Evolutionary conservation across 1,284 basidiomycete genomes (phyloP), one percentile per base, ranked within the genome.

Genomic region (Ustilago vetiveriae): DNA sequence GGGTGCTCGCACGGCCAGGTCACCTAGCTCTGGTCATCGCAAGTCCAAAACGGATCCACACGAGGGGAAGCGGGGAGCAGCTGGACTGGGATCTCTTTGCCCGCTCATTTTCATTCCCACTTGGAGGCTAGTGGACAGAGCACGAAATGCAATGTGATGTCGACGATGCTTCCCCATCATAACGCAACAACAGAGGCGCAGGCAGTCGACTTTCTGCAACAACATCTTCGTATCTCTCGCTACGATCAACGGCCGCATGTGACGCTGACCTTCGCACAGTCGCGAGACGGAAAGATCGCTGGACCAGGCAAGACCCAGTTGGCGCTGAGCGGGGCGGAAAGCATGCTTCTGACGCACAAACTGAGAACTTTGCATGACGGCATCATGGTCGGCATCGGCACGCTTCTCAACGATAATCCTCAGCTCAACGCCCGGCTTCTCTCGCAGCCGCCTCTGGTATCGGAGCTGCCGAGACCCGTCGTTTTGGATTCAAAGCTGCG

Each of bases 331-430:
- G 90, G 94, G 1, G 83, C 85, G 32, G 91, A 96, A 78, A 94
- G 91, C 81, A 91, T 95, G 90, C 76, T 88, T 40, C 93, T 98
- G 91, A 98, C 95, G 13, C 95, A 98, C 82, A 90, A 90, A 92
- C 56, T 84, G 2, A 46, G 83, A 19, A 76, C 90, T 0, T 87
- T 93, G 86, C 94, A 98, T 83, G 92, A 96, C 79, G 92, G 88
- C 9, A 97, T 98, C 64, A 84, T 98, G 26, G 86, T 98, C 38
- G 95, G 95, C 6, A 88, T 95, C 37, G 91, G 91, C 5, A 98
- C 95, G 0, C 88, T 92, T 11, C 82, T 93, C 42, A 92, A 92
- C 73, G 95, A 98, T 76, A 87, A 98, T 82, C 95, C 95, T 10
- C 90, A 95, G 75, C 85, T 98, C 21, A 96, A 94, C 79, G 89